A percentile compares a stretch with the other conserved stretches of the same genome.
These are phyloP conservation scores for Penicillium sp. DNA, from an alignment of 2,329 filamentous ascomycete species.

Conservation along the genomic window DNA sequence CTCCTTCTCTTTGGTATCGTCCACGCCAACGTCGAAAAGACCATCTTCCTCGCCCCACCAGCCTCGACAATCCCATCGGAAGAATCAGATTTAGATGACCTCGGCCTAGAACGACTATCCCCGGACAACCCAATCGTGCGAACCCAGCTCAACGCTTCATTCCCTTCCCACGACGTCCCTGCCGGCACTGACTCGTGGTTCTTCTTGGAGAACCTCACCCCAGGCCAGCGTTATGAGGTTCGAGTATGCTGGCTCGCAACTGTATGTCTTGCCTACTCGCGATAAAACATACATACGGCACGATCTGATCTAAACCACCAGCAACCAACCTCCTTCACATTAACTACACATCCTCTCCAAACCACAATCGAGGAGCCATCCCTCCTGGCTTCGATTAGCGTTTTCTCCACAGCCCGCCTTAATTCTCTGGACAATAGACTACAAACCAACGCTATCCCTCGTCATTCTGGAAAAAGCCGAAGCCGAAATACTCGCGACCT, in stretches of 20 bases:
- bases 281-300: no score
- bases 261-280: conserved; percentile 57
- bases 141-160: conserved; percentile 68
- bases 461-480: background rate
- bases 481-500: no score
- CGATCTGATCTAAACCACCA: conserved; percentile 52
- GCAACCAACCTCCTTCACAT: conserved; percentile 83
- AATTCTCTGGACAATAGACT: conserved; percentile 23
- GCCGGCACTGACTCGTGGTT: conserved; percentile 75
- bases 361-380: conserved; percentile 65
- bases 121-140: conserved; percentile 61
- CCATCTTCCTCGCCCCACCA: conserved; percentile 78
- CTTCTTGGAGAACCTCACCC: conserved; percentile 70
- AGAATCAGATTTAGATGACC: conserved; percentile 61
- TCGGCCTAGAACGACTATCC: conserved; percentile 69
- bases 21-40: conserved; percentile 83
- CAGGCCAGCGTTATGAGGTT: conserved; percentile 82
- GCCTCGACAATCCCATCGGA: conserved; percentile 59
- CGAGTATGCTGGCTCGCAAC: conserved; percentile 92
- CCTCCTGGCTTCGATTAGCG: conserved; percentile 67
- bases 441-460: conserved; percentile 20
- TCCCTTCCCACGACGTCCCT: conserved; percentile 61
- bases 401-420: conserved; percentile 62
- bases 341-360: conserved; percentile 67
- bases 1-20: conserved; percentile 22